Evolutionary conservation across 2,329 filamentous ascomycete genomes (phyloP).

Genomic region (Fusarium foetens): DNA sequence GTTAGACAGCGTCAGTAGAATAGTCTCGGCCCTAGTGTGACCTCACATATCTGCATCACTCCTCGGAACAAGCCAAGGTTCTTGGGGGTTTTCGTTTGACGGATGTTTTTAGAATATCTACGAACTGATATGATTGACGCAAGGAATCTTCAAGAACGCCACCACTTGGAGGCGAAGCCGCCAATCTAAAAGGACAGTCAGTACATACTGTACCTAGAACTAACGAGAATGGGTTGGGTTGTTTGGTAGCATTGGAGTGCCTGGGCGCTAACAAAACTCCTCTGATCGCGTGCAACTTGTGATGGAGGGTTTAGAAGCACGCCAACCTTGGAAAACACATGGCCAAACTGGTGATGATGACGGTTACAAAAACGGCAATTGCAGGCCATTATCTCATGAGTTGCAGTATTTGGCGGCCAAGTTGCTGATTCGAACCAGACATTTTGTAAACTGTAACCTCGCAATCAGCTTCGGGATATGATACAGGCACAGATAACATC

Average conservation of each 20-base stretch:
- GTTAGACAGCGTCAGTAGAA: constrained; percentile 7
- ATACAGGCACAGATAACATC: constrained; percentile 21
- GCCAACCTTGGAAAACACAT: constrained; percentile 7
- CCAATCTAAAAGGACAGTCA: neutral
- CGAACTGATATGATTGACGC: neutral
- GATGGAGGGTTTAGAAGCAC: constrained; percentile 18
- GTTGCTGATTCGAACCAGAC: neutral
- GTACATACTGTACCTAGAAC: constrained; percentile 8
- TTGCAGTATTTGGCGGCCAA: neutral
- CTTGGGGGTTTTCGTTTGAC: neutral
- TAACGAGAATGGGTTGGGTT: neutral
- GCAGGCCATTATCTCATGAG: neutral
- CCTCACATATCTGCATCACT: constrained; percentile 1
- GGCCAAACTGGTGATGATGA: constrained; percentile 20
- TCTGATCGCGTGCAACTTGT: constrained; percentile 30
- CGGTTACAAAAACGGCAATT: neutral
- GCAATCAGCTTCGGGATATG: neutral
- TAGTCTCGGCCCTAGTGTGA: constrained; percentile 19
- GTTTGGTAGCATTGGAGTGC: constrained; percentile 9
- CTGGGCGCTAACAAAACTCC: constrained; percentile 32
- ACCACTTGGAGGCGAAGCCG: constrained; percentile 17
- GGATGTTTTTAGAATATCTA: neutral
- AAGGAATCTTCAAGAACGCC: constrained; percentile 22
- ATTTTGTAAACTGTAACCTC: neutral
- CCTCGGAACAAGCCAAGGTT: neutral